Percentiles rank a stretch among this genome's conserved stretches.
Conservation (phyloP, 768 basidiomycete species). For the Pisolithus microcarpus region DNA sequence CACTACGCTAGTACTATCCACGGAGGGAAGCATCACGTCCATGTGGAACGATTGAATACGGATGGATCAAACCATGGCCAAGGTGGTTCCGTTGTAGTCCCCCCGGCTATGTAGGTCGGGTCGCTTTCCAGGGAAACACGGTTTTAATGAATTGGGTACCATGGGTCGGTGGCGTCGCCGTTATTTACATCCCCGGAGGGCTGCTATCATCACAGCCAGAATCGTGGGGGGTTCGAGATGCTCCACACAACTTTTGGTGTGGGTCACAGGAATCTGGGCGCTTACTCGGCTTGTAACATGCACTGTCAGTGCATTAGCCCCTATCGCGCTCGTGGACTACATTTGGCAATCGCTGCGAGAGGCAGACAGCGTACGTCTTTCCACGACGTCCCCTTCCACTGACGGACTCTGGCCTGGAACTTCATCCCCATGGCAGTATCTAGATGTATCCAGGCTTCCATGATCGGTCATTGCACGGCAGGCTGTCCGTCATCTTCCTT, state of each 20-base stretch:
- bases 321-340: neutral
- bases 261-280: too few species aligned
- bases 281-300: too few species aligned
- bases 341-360: neutral
- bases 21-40: neutral
- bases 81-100: too few species aligned
- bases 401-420: neutral
- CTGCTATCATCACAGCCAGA: too few species aligned
- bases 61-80: constrained; percentile 10
- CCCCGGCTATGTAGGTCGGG: too few species aligned
- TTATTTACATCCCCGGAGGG: too few species aligned
- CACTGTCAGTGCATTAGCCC: neutral
- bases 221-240: too few species aligned
- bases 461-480: neutral
- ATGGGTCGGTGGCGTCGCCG: too few species aligned
- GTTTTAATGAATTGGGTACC: too few species aligned
- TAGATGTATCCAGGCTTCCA: neutral
- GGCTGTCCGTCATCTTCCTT: neutral
- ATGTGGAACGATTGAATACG: constrained; percentile 3
- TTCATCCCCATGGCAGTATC: neutral
- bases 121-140: too few species aligned
- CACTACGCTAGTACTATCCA: too few species aligned
- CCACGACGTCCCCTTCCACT: neutral
- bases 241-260: too few species aligned
- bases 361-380: neutral